A percentile compares a stretch with the other conserved stretches of the same genome.
Evolutionary conservation across 257 asterid species (phyloP).

Genomic region (Scutellaria barbata): DNA sequence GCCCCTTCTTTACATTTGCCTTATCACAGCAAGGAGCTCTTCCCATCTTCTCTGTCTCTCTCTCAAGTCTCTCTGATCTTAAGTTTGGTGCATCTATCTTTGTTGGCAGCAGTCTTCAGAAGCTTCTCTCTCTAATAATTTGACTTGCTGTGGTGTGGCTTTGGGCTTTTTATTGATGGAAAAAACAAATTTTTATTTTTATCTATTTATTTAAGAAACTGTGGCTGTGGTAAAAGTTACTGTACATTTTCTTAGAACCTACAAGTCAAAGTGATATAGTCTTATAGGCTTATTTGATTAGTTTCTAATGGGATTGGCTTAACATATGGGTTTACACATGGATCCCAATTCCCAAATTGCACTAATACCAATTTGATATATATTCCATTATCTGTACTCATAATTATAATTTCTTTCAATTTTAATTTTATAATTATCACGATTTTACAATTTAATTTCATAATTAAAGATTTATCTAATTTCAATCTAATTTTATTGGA

Average conservation of each 20-base stretch:
- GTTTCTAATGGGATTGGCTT: conserved; percentile 18
- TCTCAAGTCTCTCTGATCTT: conserved; percentile 17
- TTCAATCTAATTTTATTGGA: too few relatives aligned
- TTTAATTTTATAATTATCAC: too few relatives aligned
- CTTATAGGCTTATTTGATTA: conserved; percentile 34
- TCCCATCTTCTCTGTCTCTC: conserved; percentile 62
- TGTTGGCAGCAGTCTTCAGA: conserved; percentile 31
- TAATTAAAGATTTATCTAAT: too few relatives aligned
- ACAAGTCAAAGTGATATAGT: conserved; percentile 48
- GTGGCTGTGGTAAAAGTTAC: conserved; percentile 32
- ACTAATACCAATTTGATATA: not conserved
- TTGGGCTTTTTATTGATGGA: conserved; percentile 41
- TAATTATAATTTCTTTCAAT: too few relatives aligned
- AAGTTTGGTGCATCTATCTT: conserved; percentile 29
- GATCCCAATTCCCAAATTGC: not conserved
- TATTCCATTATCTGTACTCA: too few relatives aligned
- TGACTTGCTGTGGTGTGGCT: conserved; percentile 40
- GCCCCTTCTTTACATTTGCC: conserved; percentile 90
- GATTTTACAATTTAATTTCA: too few relatives aligned
- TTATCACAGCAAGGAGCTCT: conserved; percentile 98
- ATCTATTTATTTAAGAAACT: conserved; percentile 21
- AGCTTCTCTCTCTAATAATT: conserved; percentile 37
- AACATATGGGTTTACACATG: not conserved
- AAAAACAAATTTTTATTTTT: not conserved
- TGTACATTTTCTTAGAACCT: conserved; percentile 22